Evolutionary conservation across 108 stramenopile genomes (phyloP), one percentile per base, ranked within the genome.

Genomic region (Seminavis robusta): DNA sequence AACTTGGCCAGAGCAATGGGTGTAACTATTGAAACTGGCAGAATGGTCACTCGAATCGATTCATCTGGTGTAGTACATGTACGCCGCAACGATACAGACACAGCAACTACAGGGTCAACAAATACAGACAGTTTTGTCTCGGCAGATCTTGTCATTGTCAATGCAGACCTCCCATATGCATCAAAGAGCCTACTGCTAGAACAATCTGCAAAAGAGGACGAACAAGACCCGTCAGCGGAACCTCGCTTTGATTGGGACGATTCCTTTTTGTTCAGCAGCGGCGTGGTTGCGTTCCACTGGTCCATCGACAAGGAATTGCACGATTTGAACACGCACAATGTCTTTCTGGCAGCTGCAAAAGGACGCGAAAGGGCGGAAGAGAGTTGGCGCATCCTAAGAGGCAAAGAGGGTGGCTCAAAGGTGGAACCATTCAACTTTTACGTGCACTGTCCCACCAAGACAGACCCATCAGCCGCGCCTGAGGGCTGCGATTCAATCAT

Each of bases 361-460:
- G 25, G 47, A 39, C 43, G 63, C 4, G 65, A 76, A 29, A n/a
- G n/a, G n/a, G 86, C 83, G 23, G 67, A 68, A 46, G 41, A 55
- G 7, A 91, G 90, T 53, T 91, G 86, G 91, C 33, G 56, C 16
- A 64, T 65, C 17, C 27, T 86, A 16, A 74, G 90, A 46, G 29
- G 51, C 30, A 52, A 62, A 46, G 21, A 29, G 20, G 42, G 11
- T 1, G 43, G 41, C 20, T 24, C 33, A 5, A 21, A 38, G 7
- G n/a, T n/a, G n/a, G n/a, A n/a, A n/a, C n/a, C n/a, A n/a, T 94
- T 94, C 51, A 94, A 97, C 46, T 97, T 97, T 54, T 97, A 97
- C 67, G 90, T 92, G 11, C 92, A 93, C 45, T 77, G 92, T 0
- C 71, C 92, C 0, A 50, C 63, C 11, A 48, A 79, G 15, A 87